A percentile compares a stretch with the other conserved stretches of the same genome.
Evolutionary conservation across 75 land plant genomes (phyloP).

Genomic region (Azolla pinnata): DNA sequence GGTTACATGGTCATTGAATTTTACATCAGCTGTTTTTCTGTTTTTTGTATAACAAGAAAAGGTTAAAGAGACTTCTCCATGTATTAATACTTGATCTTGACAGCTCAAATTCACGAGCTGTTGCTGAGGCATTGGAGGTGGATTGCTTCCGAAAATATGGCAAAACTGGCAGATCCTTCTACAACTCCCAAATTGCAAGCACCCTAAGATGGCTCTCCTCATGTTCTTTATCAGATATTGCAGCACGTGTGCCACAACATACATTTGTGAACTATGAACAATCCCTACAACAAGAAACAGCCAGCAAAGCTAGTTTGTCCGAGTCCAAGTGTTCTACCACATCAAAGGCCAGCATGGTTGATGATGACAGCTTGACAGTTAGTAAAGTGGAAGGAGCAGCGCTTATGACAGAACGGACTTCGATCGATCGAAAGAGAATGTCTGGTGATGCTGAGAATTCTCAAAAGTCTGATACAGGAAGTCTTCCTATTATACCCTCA

Average conservation of each 20-base stretch:
- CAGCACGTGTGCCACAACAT: conserved; percentile 18
- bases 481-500: conserved; percentile 43
- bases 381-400: conserved; percentile 5
- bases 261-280: conserved; percentile 9
- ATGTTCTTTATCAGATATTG: conserved; percentile 28
- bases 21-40: no score
- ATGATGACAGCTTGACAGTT: neutral
- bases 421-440: neutral
- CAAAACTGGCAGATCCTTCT: conserved; percentile 72
- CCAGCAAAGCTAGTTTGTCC: no score
- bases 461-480: neutral
- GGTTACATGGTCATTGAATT: no score
- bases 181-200: conserved; percentile 81
- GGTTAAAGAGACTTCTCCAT: no score
- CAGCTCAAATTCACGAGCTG: no score
- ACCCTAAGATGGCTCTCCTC: conserved; percentile 71
- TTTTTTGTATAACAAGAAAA: no score
- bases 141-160: conserved; percentile 70
- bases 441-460: neutral
- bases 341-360: neutral
- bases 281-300: neutral
- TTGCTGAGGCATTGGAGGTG: conserved; percentile 43
- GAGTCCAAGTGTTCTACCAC: conserved; percentile 1
- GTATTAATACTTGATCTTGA: no score
- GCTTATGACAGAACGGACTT: no score